Evolutionary conservation across 495 filamentous ascomycete species (phyloP).

Genomic region (Annulohypoxylon moriforme): DNA sequence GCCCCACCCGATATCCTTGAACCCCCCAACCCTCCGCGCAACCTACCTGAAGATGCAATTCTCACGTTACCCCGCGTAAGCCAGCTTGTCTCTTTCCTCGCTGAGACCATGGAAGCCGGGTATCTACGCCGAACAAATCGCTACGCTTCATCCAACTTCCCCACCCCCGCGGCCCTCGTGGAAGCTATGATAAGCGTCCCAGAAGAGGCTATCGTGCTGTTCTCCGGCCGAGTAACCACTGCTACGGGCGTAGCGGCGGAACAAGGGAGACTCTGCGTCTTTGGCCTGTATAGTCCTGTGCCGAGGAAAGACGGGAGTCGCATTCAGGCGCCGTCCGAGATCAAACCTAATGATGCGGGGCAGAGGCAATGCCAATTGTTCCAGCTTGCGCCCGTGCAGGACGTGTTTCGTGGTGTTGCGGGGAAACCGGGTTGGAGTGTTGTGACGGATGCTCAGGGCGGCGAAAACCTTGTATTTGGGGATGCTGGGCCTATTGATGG

Average conservation of each 20-base stretch:
- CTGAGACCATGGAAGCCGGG: background rate
- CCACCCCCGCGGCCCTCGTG: background rate
- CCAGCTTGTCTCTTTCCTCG: constrained; percentile 37
- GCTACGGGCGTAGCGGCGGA: background rate
- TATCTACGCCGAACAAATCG: background rate
- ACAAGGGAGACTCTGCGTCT: constrained; percentile 19
- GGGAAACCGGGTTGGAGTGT: constrained; percentile 40
- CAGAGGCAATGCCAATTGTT: constrained; percentile 37
- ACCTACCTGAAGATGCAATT: background rate
- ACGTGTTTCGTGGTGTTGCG: constrained; percentile 39
- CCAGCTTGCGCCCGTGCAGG: constrained; percentile 45
- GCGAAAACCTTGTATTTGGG: constrained; percentile 13
- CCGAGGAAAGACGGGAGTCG: constrained; percentile 21
- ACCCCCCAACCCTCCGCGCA: background rate
- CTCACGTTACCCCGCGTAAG: constrained; percentile 29
- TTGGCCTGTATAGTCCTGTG: constrained; percentile 41
- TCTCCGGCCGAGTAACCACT: constrained; percentile 1
- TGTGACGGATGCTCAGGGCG: constrained; percentile 18
- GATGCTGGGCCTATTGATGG: background rate
- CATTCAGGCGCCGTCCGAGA: constrained; percentile 17
- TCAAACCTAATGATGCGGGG: constrained; percentile 7
- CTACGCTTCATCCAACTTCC: constrained; percentile 4
- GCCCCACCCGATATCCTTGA: background rate
- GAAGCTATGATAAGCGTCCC: constrained; percentile 12
- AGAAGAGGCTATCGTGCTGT: constrained; percentile 27